A percentile compares a stretch with the other conserved stretches of the same genome.
These are phyloP conservation scores for Monosporascus sp. DNA, from an alignment of 2,329 filamentous ascomycete species.

Conservation along the genomic window DNA sequence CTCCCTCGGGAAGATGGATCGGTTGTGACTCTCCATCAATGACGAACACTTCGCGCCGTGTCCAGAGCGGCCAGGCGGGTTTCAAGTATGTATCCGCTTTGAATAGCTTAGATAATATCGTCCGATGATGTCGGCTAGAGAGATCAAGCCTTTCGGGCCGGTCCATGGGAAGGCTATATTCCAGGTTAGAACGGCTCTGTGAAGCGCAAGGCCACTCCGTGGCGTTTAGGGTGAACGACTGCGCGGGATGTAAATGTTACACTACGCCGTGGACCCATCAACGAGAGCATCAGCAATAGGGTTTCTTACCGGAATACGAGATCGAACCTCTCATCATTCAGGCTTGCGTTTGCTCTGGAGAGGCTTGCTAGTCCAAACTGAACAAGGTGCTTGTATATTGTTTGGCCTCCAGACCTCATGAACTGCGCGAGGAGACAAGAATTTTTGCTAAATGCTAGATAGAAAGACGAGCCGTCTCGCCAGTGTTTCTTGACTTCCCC, in stretches of 20 bases:
- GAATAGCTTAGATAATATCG: conserved; percentile 49
- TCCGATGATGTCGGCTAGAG: conserved; percentile 49
- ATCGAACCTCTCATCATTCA: conserved; percentile 51
- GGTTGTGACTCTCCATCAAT: conserved; percentile 48
- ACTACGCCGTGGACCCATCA: too few species aligned
- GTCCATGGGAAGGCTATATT: conserved; percentile 35
- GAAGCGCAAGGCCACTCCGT: neutral
- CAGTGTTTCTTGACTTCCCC: conserved; percentile 40
- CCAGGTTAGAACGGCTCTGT: conserved; percentile 6
- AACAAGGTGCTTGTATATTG: conserved; percentile 41
- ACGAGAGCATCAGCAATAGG: neutral
- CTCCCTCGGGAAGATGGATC: conserved; percentile 48
- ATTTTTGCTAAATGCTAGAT: conserved; percentile 48
- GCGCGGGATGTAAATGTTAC: too few species aligned
- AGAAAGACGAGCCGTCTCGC: conserved; percentile 48
- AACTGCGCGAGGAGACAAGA: conserved; percentile 49
- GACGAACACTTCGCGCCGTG: conserved; percentile 46
- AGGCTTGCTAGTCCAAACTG: conserved; percentile 49
- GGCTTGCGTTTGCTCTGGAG: conserved; percentile 45
- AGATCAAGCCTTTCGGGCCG: conserved; percentile 43
- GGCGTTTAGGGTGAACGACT: too few species aligned
- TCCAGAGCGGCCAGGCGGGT: conserved; percentile 54
- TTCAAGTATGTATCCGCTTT: conserved; percentile 51
- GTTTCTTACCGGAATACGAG: conserved; percentile 46
- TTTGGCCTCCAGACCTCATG: conserved; percentile 40